Conservation (phyloP, 257 asterid genomes). For the Penstemon eatonii region DNA sequence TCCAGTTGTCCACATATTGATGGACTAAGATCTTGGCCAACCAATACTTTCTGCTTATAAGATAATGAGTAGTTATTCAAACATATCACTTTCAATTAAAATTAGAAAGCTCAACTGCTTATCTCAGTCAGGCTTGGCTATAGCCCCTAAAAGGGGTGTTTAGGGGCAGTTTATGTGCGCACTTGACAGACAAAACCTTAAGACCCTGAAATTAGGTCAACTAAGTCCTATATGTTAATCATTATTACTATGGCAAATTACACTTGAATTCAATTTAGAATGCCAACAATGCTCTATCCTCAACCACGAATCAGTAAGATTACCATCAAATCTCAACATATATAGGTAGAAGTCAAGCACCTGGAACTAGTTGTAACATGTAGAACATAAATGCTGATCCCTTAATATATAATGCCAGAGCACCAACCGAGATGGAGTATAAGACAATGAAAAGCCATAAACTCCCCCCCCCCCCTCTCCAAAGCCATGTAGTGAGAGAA, state of each 20-base stretch:
- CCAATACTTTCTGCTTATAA: background rate
- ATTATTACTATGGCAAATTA: background rate
- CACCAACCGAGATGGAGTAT: background rate
- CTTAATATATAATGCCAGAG: background rate
- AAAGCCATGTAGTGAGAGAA: too few relatives aligned
- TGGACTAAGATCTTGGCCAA: background rate
- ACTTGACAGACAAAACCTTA: too few relatives aligned
- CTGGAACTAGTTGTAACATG: background rate
- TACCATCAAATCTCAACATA: background rate
- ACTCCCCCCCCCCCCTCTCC: too few relatives aligned
- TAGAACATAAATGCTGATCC: background rate
- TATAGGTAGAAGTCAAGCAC: background rate
- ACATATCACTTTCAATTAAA: background rate
- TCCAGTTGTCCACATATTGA: too few relatives aligned
- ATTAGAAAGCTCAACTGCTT: too few relatives aligned
- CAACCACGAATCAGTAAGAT: constrained; percentile 1
- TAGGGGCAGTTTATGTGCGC: too few relatives aligned
- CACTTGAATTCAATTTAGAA: background rate
- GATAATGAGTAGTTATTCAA: background rate
- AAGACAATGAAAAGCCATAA: background rate
- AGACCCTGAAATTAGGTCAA: background rate
- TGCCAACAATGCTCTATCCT: background rate
- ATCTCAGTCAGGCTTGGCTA: too few relatives aligned
- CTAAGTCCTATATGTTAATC: background rate
- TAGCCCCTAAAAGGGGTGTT: too few relatives aligned